A percentile compares a stretch with the other conserved stretches of the same genome.
Evolutionary conservation across 2,329 filamentous ascomycete genomes (phyloP).

Genomic region (Sclerotinia borealis): DNA sequence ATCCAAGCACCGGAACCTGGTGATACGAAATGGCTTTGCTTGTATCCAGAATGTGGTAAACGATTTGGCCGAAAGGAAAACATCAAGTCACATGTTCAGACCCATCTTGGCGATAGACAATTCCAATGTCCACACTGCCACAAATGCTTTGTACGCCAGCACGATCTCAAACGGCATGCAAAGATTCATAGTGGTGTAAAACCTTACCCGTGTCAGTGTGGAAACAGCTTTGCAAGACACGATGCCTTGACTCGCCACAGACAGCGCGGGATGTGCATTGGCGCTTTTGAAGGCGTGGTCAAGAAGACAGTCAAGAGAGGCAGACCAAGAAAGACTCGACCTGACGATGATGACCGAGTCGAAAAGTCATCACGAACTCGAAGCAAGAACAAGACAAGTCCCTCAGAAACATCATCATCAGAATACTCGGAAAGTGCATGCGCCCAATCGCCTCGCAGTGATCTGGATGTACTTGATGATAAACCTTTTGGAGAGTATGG

Average conservation of each 20-base stretch:
- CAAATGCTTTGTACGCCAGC: constrained; percentile 94
- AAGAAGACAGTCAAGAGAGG: constrained; percentile 63
- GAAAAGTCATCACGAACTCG: constrained; percentile 53
- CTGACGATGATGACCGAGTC: constrained; percentile 44
- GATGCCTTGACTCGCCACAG: constrained; percentile 91
- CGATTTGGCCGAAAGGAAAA: constrained; percentile 97
- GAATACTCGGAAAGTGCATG: constrained; percentile 52
- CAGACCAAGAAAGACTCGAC: constrained; percentile 55
- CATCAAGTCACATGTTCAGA: constrained; percentile 97
- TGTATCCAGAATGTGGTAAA: constrained; percentile 75
- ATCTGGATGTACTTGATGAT: constrained; percentile 38
- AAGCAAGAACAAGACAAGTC: constrained; percentile 43
- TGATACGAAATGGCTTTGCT: constrained; percentile 76
- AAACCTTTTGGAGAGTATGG: constrained; percentile 33
- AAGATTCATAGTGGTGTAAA: constrained; percentile 97
- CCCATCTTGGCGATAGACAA: constrained; percentile 91
- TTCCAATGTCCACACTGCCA: constrained; percentile 89
- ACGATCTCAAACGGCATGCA: constrained; percentile 93
- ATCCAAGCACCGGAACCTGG: constrained; percentile 65
- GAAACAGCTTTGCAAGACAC: constrained; percentile 89
- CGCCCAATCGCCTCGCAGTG: constrained; percentile 47
- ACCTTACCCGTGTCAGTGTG: constrained; percentile 89
- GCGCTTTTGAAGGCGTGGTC: constrained; percentile 78
- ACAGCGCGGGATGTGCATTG: constrained; percentile 93
- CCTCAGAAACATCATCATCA: constrained; percentile 45